Base-by-base conservation (phyloP, 2,329 filamentous ascomycete species). In the Xylariaceae sp. region DNA sequence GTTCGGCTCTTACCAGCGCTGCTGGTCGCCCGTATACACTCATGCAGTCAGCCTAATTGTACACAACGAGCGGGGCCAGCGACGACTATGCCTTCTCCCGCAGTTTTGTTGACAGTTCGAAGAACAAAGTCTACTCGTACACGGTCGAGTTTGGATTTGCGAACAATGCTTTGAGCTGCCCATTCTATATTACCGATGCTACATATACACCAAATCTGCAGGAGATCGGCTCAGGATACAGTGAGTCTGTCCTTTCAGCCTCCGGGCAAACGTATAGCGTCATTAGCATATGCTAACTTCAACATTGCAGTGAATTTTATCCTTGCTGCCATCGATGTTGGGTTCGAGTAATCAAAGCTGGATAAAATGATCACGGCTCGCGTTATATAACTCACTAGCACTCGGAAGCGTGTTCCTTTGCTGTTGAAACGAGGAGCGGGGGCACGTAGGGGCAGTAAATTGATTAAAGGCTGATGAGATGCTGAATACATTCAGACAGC, bases 141-240 rank as follows among this genome's bases (percentile, higher is more conserved):
- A 70, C 67, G 1, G 55, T 77, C 19, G 73, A 78, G 59, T 77
- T 77, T 57, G 74, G 75, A 0, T 65, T 64, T 39, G 60, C 56
- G 5, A 68, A 68, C 46, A 44, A 50, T 7, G 48, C 49, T 22
- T 60, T 57, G 3, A 59, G 56, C 3, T 67, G 67, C 39, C 64
- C 66, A 0, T 77, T 77, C 48, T 77, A 77, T 49, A 73, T 73
- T 0, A 68, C 66, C 2, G 54, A 58, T 2, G 54, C 60, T 27
- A 63, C 68, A 57, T 75, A 74, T 52, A 67, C 70, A 48, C 48
- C 57, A 41, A 74, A 67, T 50, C 60, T 77, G 51, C 61, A 66
- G 32, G 71, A 76, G 59, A 70, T 69, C 11, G 65, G 61, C 3
- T 66, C 69, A 4, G 74, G 68, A 0, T 67, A 76, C 55, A 77